Base-by-base conservation (phyloP, 2,329 filamentous ascomycete species). In the Cadophora sp. region DNA sequence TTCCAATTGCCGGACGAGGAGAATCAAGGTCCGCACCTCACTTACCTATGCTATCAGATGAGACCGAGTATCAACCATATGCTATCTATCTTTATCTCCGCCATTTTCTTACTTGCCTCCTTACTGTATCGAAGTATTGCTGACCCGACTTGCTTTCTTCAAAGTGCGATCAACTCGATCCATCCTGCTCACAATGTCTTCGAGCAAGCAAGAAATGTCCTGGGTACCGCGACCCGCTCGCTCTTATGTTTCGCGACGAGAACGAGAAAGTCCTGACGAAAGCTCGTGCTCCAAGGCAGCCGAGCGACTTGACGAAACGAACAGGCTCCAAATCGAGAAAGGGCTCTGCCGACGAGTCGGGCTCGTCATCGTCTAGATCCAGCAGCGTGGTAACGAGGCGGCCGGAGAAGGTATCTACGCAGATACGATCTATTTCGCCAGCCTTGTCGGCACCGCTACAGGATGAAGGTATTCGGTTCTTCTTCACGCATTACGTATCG, bases 211-310 rank as follows among this genome's bases (percentile, higher is more conserved):
- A 84, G 69, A 70, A 78, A 76, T 87, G 85, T 67, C 82, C 84
- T 22, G 85, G 85, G 64, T 87, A 87, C 71, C 79, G 85, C 48
- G 87, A 87, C 72, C 79, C 85, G 55, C 81, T 86, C 58, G 82
- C 85, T 71, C 81, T 87, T 68, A 85, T 85, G 82, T 87, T 87
- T 72, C 82, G 85, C 53, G 84, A 87, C 74, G 84, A 87, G 76
- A 87, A 84, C 73, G 82, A 81, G 27, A 84, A 85, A 75, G 85
- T 86, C 65, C 83, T 43, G 40, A 43, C 85, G 68, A 86, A 85
- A 77, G 84, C 82, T 14, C 62, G 59, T 4, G 34, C 50, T 24
- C 40, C 62, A 11, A 63, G 50, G 59, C 29, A 31, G 37, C 34
- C 22, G 22, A 27, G 40, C 14, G 37, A 58, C 14, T 31, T 51